Evolutionary conservation across 495 filamentous ascomycete genomes (phyloP), one percentile per base, ranked within the genome.

Genomic region (Bryoglossum gracile): DNA sequence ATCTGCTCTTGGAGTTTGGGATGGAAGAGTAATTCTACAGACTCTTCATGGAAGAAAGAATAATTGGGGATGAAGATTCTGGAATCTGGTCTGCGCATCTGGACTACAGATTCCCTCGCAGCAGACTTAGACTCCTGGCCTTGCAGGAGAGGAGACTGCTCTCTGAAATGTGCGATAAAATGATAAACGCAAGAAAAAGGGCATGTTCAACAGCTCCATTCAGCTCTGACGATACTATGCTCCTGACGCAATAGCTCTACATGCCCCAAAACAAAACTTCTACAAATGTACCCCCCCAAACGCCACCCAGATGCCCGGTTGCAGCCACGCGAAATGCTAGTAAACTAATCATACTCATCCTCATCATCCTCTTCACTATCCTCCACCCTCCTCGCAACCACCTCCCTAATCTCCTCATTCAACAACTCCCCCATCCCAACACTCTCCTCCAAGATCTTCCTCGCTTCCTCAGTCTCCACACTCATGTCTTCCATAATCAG

Each of bases 401-500:
- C 68, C 53, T 88, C 83, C 17, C 77, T 76, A 24, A 73, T 61
- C 58, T 82, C 78, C 49, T 83, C 79, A 58, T 94, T 78, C 44
- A 96, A 48, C 46, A 86, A 68, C 54, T 89, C 78, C 9, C 91
- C 91, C 11, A 96, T 64, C n/a, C 77, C 76, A 19, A 75, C 74
- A 60, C 87, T 95, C 23, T 90, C 84, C 8, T 71, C 62, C 56
- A 97, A 55, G 17, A 95, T 80, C 43, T 68, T 61, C 57, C 83
- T 72, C 13, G 89, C 88, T 51, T 72, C 62, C 37, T 79, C 77
- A 44, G 77, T 77, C 4, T 66, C 65, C n/a, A 84, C 74, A 0
- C 63, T 59, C 85, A 96, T 86, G 59, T 98, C 92, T 53, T 95
- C 84, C 70, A 77, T 85, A 21, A 97, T 83, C 14, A 98, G 72